A percentile compares a stretch with the other conserved stretches of the same genome.
Evolutionary conservation across 768 basidiomycete species (phyloP).

Genomic region (Leccinum incarnatum): DNA sequence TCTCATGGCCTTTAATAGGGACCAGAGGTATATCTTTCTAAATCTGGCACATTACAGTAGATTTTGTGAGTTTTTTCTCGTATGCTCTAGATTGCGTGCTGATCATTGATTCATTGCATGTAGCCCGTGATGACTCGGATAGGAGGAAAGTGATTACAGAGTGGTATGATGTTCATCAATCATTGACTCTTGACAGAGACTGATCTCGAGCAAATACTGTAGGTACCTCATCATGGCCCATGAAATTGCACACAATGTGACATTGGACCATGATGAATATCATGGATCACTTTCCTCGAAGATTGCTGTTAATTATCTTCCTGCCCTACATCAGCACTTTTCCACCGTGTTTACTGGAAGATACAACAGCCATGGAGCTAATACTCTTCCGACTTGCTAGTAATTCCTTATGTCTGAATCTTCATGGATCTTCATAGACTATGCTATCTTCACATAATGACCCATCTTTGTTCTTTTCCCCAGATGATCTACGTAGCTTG

Average conservation of each 20-base stretch:
- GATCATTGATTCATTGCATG: not conserved
- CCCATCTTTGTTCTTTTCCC: not conserved
- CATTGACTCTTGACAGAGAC: not conserved
- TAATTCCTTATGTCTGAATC: not conserved
- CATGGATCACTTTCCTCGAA: slow-evolving; percentile 22
- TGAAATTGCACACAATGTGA: slow-evolving; percentile 26
- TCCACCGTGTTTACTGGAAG: not conserved
- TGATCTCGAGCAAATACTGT: not conserved
- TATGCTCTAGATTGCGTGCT: not conserved
- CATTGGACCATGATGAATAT: slow-evolving; percentile 25
- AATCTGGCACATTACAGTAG: slow-evolving; percentile 14
- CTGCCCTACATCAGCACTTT: not conserved
- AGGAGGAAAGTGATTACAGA: slow-evolving; percentile 4
- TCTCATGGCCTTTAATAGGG: slow-evolving; percentile 19
- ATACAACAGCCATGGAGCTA: too few species aligned
- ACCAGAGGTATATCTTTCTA: slow-evolving; percentile 11
- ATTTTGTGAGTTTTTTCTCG: slow-evolving; percentile 3
- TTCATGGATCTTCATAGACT: not conserved
- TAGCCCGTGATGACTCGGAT: slow-evolving; percentile 1
- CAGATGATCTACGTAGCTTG: too few species aligned
- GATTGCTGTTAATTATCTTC: slow-evolving; percentile 8
- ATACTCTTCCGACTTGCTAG: not conserved
- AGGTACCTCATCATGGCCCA: slow-evolving; percentile 31
- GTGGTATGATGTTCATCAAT: slow-evolving; percentile 8
- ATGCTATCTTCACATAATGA: not conserved